Percentiles rank a stretch among this genome's conserved stretches.
Evolutionary conservation across 495 filamentous ascomycete genomes (phyloP).

Genomic region (Tuber brumale): DNA sequence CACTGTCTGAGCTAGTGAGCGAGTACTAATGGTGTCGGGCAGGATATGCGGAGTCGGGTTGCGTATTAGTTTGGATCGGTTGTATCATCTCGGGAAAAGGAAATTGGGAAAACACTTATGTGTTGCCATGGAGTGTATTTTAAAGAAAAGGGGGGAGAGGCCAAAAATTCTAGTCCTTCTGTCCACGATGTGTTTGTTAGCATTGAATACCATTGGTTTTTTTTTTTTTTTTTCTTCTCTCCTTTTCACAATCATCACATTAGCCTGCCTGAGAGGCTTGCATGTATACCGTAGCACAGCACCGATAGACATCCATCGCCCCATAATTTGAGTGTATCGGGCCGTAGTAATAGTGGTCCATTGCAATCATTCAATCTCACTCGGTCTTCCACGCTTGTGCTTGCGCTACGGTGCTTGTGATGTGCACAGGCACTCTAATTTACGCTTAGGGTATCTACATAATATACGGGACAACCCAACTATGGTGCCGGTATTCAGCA

Average conservation of each 20-base stretch:
- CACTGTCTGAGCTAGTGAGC: not conserved
- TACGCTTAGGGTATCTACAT: not conserved
- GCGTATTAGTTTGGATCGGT: conserved; percentile 55
- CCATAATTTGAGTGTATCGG: not conserved
- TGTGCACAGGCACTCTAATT: not conserved
- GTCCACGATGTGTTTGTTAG: not conserved
- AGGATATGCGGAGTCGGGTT: conserved; percentile 84
- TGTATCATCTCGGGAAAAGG: not conserved
- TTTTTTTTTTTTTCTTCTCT: not conserved
- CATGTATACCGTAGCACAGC: not conserved
- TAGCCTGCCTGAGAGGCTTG: not conserved
- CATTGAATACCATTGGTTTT: not conserved
- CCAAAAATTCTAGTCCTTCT: not conserved
- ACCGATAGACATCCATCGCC: not conserved
- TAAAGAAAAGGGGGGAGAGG: not conserved
- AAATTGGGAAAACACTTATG: not conserved
- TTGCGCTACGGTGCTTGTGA: not conserved
- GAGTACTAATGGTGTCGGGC: conserved; percentile 32
- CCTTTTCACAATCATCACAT: not conserved
- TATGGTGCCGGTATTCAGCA: not conserved
- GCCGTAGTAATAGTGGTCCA: not conserved
- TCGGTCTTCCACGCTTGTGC: not conserved
- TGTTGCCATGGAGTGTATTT: not conserved
- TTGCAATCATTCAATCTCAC: not conserved
- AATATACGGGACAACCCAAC: not conserved